phyloP scores from a whole-genome alignment of 2,329 filamentous ascomycete genomes.

The Emericellopsis atlantica region DNA sequence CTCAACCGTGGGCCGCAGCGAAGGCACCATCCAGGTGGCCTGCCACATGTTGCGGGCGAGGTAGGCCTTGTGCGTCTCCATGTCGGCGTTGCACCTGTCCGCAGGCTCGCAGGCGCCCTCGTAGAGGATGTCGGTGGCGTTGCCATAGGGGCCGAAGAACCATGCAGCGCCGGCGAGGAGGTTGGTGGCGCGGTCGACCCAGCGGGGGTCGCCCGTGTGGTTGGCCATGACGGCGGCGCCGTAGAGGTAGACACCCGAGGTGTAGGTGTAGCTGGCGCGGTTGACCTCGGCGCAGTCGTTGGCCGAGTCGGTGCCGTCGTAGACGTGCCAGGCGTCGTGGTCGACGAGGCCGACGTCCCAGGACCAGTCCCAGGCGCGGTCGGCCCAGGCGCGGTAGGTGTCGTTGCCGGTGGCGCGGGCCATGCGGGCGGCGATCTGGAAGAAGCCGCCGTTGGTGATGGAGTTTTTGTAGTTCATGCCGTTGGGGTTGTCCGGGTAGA shows the following conservation, averaged over 20 bases:
- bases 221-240: constrained; percentile 46
- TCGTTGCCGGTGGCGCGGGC: constrained; percentile 46
- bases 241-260: constrained; percentile 51
- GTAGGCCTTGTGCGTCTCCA: constrained; percentile 57
- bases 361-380: constrained; percentile 45
- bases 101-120: constrained; percentile 53
- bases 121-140: constrained; percentile 47
- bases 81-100: constrained; percentile 46
- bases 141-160: constrained; percentile 40
- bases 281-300: constrained; percentile 40
- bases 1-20: constrained; percentile 32
- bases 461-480: constrained; percentile 78
- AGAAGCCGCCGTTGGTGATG: constrained; percentile 34
- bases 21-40: constrained; percentile 42
- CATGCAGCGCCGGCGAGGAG: constrained; percentile 37
- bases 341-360: constrained; percentile 36
- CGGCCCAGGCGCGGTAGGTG: constrained; percentile 43
- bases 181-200: constrained; percentile 37
- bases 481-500: constrained; percentile 58
- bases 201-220: constrained; percentile 36
- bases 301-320: constrained; percentile 39
- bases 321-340: constrained; percentile 39
- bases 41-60: constrained; percentile 52
- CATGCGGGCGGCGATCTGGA: constrained; percentile 43
- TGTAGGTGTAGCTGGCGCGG: constrained; percentile 42